Evolutionary conservation across 2,329 filamentous ascomycete genomes (phyloP), one percentile per base, ranked within the genome.

Genomic region (Coniochaeta hoffmannii): DNA sequence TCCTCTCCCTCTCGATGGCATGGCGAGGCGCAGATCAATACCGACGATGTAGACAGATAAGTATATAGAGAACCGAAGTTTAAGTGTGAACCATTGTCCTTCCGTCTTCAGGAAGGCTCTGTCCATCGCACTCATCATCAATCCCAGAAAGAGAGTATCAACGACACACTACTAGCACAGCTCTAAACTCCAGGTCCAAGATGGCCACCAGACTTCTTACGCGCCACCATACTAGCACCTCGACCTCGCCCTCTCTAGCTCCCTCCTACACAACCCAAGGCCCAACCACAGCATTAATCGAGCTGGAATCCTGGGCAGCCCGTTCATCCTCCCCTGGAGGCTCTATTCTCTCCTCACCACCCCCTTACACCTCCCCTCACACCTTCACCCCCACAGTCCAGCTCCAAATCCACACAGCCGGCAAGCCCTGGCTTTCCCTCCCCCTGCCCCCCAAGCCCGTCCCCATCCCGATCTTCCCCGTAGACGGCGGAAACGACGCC

Each of bases 401-500:
- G 11, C 70, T 82, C 24, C 77, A 81, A 58, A 74, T 83, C 60
- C 71, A 79, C 58, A 69, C 76, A 0, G 58, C 58, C 6, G 80
- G 80, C 19, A 74, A 76, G 34, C 61, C 65, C 1, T 62, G 71
- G 50, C 58, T 78, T 50, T 70, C 73, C n/a, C 61, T 77, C 3
- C 78, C 77, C 1, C 32, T 68, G 0, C 68, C 73, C 0, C 65
- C 68, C 0, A 65, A 62, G 4, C 65, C 72, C 1, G 64, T 69
- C 1, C 72, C 75, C 3, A 76, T 79, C 59, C 68, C 70, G 32
- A 59, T 79, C 56, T 76, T 72, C 64, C 57, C 68, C 19, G 63
- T 79, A 10, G 65, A 73, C 2, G 63, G 71, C 2, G 62, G 64
- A 14, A 64, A 32, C 31, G 5, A 26, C 53, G 19, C 35, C 55